phyloP scores from a whole-genome alignment of 2,329 filamentous ascomycete species.

The Colletotrichum sp. region DNA sequence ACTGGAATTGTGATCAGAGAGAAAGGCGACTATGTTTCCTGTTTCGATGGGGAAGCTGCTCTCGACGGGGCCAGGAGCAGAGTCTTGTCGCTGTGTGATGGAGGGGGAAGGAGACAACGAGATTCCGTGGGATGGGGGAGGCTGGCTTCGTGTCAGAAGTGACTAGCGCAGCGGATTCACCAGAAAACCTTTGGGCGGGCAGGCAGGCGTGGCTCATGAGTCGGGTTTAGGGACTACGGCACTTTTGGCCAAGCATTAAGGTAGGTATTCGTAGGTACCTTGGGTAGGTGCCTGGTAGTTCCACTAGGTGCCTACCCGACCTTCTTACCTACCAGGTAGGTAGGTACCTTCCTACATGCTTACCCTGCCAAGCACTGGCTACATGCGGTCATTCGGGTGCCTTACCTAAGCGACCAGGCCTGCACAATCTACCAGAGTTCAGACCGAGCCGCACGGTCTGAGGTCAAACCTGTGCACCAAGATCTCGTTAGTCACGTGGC shows the following conservation, averaged over 20 bases:
- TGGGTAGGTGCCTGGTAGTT: too few relatives aligned
- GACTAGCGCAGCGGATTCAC: not conserved
- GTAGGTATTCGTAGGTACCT: too few relatives aligned
- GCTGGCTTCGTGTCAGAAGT: not conserved
- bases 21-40: not conserved
- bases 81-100: not conserved
- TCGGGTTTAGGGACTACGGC: not conserved
- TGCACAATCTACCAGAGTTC: not conserved
- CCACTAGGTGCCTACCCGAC: too few relatives aligned
- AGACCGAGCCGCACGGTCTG: not conserved
- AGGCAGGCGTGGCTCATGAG: not conserved
- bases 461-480: not conserved
- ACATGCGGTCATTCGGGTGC: not conserved
- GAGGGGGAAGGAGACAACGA: not conserved
- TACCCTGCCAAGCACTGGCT: not conserved
- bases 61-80: not conserved
- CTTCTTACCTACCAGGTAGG: not conserved
- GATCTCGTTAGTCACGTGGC: not conserved
- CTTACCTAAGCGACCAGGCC: not conserved
- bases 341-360: not conserved
- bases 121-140: not conserved
- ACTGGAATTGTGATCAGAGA: not conserved
- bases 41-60: not conserved
- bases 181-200: not conserved
- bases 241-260: not conserved